phyloP scores from a whole-genome alignment of 192 early-diverging fungal species.

The Coemansia sp. region DNA sequence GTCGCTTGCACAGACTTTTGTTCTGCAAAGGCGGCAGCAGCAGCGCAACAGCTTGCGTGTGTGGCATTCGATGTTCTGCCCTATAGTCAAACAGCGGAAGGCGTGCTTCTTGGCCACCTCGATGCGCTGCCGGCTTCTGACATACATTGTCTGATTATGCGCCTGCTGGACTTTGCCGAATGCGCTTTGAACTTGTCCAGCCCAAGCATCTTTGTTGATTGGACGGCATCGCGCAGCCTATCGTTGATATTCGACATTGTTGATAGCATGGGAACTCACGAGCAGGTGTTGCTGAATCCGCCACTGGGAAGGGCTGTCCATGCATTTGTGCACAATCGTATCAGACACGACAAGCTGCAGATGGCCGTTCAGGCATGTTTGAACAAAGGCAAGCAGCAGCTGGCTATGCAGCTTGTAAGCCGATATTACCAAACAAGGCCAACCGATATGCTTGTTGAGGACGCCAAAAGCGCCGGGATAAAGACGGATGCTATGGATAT shows the following conservation, averaged over 20 bases:
- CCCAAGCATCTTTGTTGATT: constrained; percentile 27
- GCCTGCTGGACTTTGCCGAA: constrained; percentile 21
- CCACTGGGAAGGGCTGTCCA: constrained; percentile 25
- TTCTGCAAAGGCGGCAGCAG: neutral
- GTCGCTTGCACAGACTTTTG: neutral
- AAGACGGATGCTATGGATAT: neutral
- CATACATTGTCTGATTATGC: constrained; percentile 23
- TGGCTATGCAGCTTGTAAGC: constrained; percentile 38
- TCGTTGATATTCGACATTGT: constrained; percentile 38
- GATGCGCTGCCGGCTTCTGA: constrained; percentile 11
- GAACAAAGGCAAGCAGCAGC: constrained; percentile 30
- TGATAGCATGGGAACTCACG: constrained; percentile 22
- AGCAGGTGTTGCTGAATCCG: constrained; percentile 35
- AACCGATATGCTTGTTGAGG: constrained; percentile 23
- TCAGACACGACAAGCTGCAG: constrained; percentile 33
- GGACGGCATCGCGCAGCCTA: constrained; percentile 27
- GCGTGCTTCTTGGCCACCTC: constrained; percentile 9
- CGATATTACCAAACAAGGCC: constrained; percentile 42
- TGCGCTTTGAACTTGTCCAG: constrained; percentile 2
- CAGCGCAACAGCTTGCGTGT: constrained; percentile 26
- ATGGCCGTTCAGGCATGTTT: constrained; percentile 33
- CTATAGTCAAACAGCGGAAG: neutral
- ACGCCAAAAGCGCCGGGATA: constrained; percentile 30
- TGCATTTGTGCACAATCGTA: constrained; percentile 49
- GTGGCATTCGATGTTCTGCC: constrained; percentile 28